These are phyloP conservation scores for Aureobasidium sp. DNA, from an alignment of 2,329 filamentous ascomycete genomes.

Conservation along the genomic window DNA sequence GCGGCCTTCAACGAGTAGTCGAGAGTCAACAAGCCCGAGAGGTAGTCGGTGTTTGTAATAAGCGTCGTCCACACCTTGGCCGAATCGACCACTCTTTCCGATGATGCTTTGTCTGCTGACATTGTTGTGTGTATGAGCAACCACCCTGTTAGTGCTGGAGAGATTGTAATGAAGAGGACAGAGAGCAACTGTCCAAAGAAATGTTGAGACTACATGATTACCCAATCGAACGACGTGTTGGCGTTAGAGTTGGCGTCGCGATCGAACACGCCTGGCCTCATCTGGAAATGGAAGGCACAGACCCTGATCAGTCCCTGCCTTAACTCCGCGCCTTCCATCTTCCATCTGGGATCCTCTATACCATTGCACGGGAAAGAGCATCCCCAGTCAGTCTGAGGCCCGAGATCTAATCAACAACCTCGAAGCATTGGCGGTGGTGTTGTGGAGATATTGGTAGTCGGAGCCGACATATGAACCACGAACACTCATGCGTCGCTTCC, in stretches of 20 bases:
- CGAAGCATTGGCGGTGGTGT: neutral
- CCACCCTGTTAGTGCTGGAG: neutral
- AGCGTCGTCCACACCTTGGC: constrained; percentile 69
- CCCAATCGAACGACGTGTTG: constrained; percentile 2
- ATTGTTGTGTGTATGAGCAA: neutral
- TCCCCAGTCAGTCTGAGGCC: neutral
- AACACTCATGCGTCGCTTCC: neutral
- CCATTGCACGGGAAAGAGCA: neutral
- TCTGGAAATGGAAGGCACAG: constrained; percentile 4
- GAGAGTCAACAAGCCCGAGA: constrained; percentile 75
- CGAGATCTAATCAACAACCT: neutral
- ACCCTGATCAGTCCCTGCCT: neutral
- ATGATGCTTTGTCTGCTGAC: neutral
- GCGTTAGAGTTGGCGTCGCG: constrained; percentile 8
- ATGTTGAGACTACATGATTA: constrained; percentile 2
- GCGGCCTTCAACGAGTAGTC: constrained; percentile 64
- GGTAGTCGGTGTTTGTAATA: constrained; percentile 77
- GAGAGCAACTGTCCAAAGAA: neutral
- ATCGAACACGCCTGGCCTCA: neutral
- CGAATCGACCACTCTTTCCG: constrained; percentile 24
- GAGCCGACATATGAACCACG: neutral
- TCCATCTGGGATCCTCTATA: neutral
- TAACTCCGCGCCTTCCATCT: neutral
- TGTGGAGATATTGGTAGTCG: neutral
- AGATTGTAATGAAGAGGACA: neutral